Base-by-base conservation (phyloP, 1,284 basidiomycete species). In the Phylloboletellus chloephorus region DNA sequence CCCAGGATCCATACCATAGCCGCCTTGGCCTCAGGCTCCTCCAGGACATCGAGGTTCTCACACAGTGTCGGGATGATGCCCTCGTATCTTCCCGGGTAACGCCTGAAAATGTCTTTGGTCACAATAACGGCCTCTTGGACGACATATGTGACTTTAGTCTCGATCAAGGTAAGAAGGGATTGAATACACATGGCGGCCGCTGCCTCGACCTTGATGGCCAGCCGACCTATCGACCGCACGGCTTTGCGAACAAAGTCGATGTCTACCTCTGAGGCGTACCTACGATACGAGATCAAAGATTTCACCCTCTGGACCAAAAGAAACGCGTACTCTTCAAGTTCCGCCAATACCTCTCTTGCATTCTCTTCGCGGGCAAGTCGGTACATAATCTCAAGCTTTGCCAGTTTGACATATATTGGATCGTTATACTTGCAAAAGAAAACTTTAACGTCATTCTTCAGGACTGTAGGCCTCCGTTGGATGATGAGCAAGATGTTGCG, bases 391-490 rank as follows among this genome's bases (percentile, higher is more conserved):
- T 98, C 96, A 43, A 99, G 73, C 61, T 99, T 98, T 39, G 94
- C 94, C 25, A 98, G 77, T 64, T 98, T 98, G 66, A 98, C 92
- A 64, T 98, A 99, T 49, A 96, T 92, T 2, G 96, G 96, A 60
- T 98, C 96, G 60, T 98, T 98, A 67, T 98, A 98, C 66, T 98
- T 98, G 83, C 94, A 98, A 68, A 98, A 99, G 68, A 99, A 98
- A 15, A 97, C 92, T 50, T 93, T 89, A 63, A 99, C 94, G 58
- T 98, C 95, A 64, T 97, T 96, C 64, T 91, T 88, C 37, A 99
- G 72, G 11, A 98, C 90, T 28, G 84, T 68, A 7, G 95, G 93
- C 37, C 96, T 77, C 43, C 96, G 79, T 66, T 98, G 96, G 46
- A 98, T 92, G 52, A 98, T 90, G 22, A 98, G 78, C 31, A 98